Base-by-base conservation (phyloP, 208 protist genomes). In the Leishmania mexicana region DNA sequence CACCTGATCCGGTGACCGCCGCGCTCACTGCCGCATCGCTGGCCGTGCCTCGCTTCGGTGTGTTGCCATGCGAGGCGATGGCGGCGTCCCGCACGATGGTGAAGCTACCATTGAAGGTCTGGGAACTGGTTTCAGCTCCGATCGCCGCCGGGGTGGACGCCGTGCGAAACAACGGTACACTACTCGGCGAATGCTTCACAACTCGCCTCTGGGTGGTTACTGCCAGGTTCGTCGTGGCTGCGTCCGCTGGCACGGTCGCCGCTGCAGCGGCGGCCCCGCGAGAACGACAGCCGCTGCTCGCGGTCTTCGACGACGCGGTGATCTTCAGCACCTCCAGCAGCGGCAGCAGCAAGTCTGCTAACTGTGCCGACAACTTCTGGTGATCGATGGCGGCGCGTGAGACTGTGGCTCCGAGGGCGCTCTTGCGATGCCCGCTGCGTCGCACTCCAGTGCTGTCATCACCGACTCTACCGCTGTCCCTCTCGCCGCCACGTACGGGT, bases 351-450 rank as follows among this genome's bases (percentile, higher is more conserved):
- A 79, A 19, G n/a, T 79, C 65, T 17, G 78, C 58, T 4, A 85
- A 73, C 64, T 85, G 83, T 6, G 62, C 65, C 13, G 78, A 82
- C 42, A 85, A 42, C 57, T 78, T 80, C 78, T 80, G 83, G 64
- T 85, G 83, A 24, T 85, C 78, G 45, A 65, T 76, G 24, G 83
- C 83, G 7, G 83, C 78, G 13, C 83, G 78, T 51, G 83, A 85
- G 62, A 85, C 78, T 24, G 83, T 80, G 28, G 74, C 72, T 3
- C 77, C 54, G 15, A 85, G 58, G 24, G 81, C 81, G 24, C 81
- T 67, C 64, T 81, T 85, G 19, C 81, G 76, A 45, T 85, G 81
- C 11, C 76, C 81, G 71, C 81, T 85, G 76, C 71, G 76, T 21
- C 81, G 81, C 76, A 70, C 28, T 17, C 75, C 75, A 17, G 28